These are phyloP conservation scores for Boehmeria nivea DNA, from an alignment of 306 rosid genomes.

Conservation along the genomic window DNA sequence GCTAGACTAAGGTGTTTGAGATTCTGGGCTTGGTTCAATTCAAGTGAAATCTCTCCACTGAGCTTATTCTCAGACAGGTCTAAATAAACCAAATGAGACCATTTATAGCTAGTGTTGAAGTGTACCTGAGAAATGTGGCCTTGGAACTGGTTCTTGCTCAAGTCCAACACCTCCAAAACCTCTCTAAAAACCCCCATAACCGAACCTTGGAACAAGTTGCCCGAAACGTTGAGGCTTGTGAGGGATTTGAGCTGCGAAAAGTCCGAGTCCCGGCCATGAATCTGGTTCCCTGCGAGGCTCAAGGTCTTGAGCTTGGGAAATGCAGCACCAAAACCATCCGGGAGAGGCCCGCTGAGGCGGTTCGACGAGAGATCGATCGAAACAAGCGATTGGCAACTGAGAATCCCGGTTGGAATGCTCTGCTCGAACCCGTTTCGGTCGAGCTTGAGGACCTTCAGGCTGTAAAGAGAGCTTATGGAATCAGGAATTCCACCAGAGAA, in stretches of 20 bases:
- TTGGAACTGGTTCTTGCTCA: slow-evolving; percentile 84
- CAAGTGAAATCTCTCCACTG: slow-evolving; percentile 62
- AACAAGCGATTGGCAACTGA: slow-evolving; percentile 56
- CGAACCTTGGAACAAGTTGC: slow-evolving; percentile 78
- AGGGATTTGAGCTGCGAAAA: slow-evolving; percentile 56
- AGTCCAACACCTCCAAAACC: slow-evolving; percentile 63
- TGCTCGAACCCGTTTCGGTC: slow-evolving; percentile 48
- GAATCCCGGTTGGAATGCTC: slow-evolving; percentile 61
- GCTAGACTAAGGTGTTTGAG: slow-evolving; percentile 79
- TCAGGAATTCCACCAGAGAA: slow-evolving; percentile 77
- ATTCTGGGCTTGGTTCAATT: slow-evolving; percentile 45
- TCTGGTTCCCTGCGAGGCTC: slow-evolving; percentile 70
- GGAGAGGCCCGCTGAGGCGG: slow-evolving; percentile 65
- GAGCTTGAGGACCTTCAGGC: slow-evolving; percentile 55
- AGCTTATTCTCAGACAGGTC: slow-evolving; percentile 86
- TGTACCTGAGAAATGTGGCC: slow-evolving; percentile 84
- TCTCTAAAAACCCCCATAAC: slow-evolving; percentile 53
- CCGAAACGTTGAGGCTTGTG: slow-evolving; percentile 65
- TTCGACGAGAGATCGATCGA: slow-evolving; percentile 72
- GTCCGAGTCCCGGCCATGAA: slow-evolving; percentile 50
- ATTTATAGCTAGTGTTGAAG: slow-evolving; percentile 40
- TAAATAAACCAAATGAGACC: slow-evolving; percentile 74
- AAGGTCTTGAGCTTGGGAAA: slow-evolving; percentile 69
- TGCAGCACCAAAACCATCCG: slow-evolving; percentile 74
- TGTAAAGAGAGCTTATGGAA: slow-evolving; percentile 50